Conservation (phyloP, 2,329 filamentous ascomycete species). For the Pseudogymnoascus sp. region DNA sequence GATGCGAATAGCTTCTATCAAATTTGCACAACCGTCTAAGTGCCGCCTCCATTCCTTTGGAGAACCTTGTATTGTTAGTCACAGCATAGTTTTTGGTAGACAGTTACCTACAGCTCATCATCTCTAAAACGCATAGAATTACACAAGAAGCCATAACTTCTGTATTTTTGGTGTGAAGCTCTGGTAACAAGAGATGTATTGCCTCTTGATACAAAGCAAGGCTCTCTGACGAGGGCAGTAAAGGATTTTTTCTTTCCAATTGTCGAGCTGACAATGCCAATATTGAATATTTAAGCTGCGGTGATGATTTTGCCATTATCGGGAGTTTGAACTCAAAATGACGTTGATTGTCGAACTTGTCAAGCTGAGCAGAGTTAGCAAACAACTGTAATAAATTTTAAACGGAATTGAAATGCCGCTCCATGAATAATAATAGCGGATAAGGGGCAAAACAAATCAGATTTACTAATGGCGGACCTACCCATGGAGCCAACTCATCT, state of each 20-base stretch:
- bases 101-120: conserved; percentile 36
- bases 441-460: too few species aligned
- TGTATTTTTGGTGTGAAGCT: conserved; percentile 38
- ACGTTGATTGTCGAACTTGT: conserved; percentile 43
- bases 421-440: too few species aligned
- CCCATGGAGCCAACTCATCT: conserved; percentile 34
- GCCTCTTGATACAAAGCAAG: conserved; percentile 42
- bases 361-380: conserved; percentile 29
- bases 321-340: conserved; percentile 41
- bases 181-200: conserved; percentile 39
- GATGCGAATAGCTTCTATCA: conserved; percentile 41
- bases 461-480: conserved; percentile 4
- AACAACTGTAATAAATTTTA: neutral
- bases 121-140: conserved; percentile 45
- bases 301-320: conserved; percentile 35
- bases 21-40: conserved; percentile 42
- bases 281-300: conserved; percentile 39
- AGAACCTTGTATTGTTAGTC: conserved; percentile 16
- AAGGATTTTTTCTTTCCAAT: conserved; percentile 36
- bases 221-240: conserved; percentile 34
- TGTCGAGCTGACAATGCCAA: conserved; percentile 44
- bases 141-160: conserved; percentile 45
- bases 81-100: neutral
- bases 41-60: conserved; percentile 43
- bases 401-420: too few species aligned